Conservation (phyloP, 208 protist species). For the Trypanosoma brucei region DNA sequence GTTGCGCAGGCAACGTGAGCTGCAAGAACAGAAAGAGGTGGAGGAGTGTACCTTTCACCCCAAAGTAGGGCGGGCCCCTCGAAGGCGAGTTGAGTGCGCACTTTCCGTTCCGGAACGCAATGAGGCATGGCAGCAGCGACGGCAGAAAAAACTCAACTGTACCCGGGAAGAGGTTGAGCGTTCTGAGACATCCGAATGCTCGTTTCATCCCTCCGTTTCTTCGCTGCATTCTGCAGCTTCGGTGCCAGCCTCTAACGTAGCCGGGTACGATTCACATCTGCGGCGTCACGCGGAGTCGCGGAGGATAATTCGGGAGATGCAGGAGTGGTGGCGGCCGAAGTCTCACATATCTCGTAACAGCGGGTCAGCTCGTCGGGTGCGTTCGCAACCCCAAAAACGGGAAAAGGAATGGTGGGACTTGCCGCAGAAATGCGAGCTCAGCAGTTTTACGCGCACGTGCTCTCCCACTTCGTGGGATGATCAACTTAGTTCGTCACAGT, state of each 20-base stretch:
- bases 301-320: no score
- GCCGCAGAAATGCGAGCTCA: no score
- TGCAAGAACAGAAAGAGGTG: constrained; percentile 29
- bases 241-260: constrained; percentile 5
- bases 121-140: constrained; percentile 32
- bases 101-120: constrained; percentile 45
- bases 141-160: constrained; percentile 32
- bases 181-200: constrained; percentile 34
- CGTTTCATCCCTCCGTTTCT: constrained; percentile 57
- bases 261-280: background rate
- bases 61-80: constrained; percentile 43
- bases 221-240: constrained; percentile 31
- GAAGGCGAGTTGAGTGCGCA: constrained; percentile 22
- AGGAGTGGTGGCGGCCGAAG: no score
- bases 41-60: constrained; percentile 67
- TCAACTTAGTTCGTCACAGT: no score
- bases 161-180: constrained; percentile 33
- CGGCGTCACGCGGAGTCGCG: no score
- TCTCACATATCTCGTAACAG: no score
- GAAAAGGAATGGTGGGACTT: no score
- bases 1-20: constrained; percentile 17
- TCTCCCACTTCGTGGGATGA: no score
- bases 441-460: no score
- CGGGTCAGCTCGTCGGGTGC: no score
- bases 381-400: no score